Base-by-base conservation (phyloP, 2,329 filamentous ascomycete genomes). In the Colletotrichum shisoi region DNA sequence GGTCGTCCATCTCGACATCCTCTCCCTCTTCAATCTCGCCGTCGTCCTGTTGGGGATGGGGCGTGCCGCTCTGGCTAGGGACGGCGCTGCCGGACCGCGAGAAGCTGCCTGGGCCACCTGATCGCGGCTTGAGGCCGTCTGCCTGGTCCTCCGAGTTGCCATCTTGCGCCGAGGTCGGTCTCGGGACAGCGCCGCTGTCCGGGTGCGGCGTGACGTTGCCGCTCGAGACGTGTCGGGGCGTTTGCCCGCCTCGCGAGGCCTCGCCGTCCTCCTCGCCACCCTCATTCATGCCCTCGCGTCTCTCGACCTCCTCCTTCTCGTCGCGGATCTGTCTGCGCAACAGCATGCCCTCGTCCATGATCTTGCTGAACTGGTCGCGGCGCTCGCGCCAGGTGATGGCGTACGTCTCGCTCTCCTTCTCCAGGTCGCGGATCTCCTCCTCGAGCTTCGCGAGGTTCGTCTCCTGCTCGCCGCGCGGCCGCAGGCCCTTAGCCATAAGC, bases 301-400 rank as follows among this genome's bases (percentile, higher is more conserved):
- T 84, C 79, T 97, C 93, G 0, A 95, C 92, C 79, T 97, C 93
- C 76, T 97, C 94, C 80, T 97, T 96, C 82, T 97, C 94, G 74
- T 97, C 94, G 68, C 93, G 89, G 74, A 98, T 97, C 76, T 96
- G 84, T 56, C 92, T 85, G 65, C 94, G 84, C 76, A 98, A 84
- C 70, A 92, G 85, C 86, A 91, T 91, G n/a, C 93, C 93, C 80
- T 97, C 94, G 67, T 94, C 91, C 75, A 97, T 91, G 73, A 98
- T 94, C 63, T 88, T 86, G 65, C 90, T 91, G 77, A 97, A 97
- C 78, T 97, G 93, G 72, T 93, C 91, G 69, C 91, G 84, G 45
- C 94, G 85, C 78, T 96, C 93, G 48, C 86, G 83, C 94, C 94
- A 97, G 0, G 92, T 95, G 70, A 84, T 86, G 56, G 88, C 90